phyloP scores from a whole-genome alignment of 2,329 filamentous ascomycete genomes.

The Aureobasidium sp. region DNA sequence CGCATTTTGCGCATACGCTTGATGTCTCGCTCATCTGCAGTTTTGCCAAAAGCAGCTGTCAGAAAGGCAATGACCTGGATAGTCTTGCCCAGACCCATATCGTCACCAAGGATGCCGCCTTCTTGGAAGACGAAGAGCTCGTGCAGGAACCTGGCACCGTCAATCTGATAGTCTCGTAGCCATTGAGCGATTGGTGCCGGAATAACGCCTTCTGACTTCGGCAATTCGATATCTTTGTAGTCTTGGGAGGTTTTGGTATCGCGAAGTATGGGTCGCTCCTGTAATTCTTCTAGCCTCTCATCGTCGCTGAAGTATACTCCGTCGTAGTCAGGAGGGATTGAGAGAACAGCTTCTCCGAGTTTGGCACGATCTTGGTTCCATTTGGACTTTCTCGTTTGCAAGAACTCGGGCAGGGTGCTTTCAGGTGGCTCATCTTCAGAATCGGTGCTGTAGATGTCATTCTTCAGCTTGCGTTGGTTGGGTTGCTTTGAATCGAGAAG shows the following conservation, averaged over 20 bases:
- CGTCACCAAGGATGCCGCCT: constrained; percentile 85
- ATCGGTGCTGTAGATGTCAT: constrained; percentile 22
- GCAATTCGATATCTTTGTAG: constrained; percentile 68
- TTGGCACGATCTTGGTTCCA: constrained; percentile 57
- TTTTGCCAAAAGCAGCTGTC: constrained; percentile 88
- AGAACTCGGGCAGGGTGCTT: constrained; percentile 60
- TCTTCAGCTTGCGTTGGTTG: not conserved
- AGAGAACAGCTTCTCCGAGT: constrained; percentile 60
- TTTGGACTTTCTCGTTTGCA: constrained; percentile 56
- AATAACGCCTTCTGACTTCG: constrained; percentile 69
- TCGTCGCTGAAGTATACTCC: constrained; percentile 70
- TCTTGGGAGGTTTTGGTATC: constrained; percentile 55
- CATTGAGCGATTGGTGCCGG: constrained; percentile 87
- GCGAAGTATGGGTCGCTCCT: constrained; percentile 63
- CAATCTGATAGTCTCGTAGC: constrained; percentile 82
- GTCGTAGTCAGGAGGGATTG: constrained; percentile 67
- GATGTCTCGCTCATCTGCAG: constrained; percentile 72
- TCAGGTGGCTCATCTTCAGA: constrained; percentile 49
- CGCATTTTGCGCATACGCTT: constrained; percentile 86
- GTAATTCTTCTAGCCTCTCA: constrained; percentile 51
- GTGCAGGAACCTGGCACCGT: constrained; percentile 78
- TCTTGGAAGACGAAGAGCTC: constrained; percentile 83
- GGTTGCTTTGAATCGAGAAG: constrained; percentile 13
- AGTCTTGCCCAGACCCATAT: constrained; percentile 97
- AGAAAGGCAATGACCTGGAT: constrained; percentile 93